phyloP scores from a whole-genome alignment of 164 flowering plant genomes.

The Umbellularia californica region DNA sequence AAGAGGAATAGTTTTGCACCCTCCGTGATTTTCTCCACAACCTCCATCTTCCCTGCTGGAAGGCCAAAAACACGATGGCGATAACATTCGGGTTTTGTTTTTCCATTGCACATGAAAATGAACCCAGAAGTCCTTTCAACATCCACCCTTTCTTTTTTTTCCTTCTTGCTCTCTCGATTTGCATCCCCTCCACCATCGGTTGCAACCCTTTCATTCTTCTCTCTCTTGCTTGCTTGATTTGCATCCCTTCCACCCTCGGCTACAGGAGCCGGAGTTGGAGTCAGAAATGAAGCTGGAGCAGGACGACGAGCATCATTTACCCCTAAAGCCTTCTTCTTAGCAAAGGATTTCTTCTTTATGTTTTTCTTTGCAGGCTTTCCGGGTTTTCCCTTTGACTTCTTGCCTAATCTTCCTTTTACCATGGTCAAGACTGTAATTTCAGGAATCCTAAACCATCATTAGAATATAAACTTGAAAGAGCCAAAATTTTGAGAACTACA shows the following conservation, averaged over 20 bases:
- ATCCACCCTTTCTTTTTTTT: neutral
- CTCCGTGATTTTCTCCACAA: constrained; percentile 11
- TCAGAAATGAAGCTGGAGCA: neutral
- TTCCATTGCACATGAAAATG: constrained; percentile 17
- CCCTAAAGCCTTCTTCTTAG: constrained; percentile 9
- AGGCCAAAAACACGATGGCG: constrained; percentile 16
- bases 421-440: constrained; percentile 3
- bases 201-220: neutral
- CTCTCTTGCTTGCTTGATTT: neutral
- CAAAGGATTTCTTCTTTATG: constrained; percentile 7
- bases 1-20: constrained; percentile 16
- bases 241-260: neutral
- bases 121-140: constrained; percentile 11
- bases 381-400: constrained; percentile 8
- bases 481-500: neutral
- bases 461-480: neutral
- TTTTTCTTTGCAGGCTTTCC: neutral
- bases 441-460: constrained; percentile 1
- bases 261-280: neutral
- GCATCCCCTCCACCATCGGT: neutral
- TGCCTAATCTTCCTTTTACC: constrained; percentile 15
- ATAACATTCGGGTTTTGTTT: constrained; percentile 17
- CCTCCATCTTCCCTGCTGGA: constrained; percentile 7
- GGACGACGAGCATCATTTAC: neutral
- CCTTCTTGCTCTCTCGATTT: neutral